A percentile compares a stretch with the other conserved stretches of the same genome.
phyloP scores from a whole-genome alignment of 176 grass and related monocot species.

The Pontederia crassipes region DNA sequence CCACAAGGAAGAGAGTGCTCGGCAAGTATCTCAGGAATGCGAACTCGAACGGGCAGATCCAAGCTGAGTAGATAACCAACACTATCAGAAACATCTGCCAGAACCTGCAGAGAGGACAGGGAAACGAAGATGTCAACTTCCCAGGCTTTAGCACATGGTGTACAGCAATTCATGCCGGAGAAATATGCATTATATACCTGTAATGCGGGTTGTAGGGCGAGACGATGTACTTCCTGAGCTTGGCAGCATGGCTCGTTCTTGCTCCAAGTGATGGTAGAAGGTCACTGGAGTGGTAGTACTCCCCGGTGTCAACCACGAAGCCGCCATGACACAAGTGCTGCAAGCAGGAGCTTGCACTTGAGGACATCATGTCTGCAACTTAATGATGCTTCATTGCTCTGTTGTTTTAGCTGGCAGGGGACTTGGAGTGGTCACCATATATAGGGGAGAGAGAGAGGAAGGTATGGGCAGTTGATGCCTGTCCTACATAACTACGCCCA shows the following conservation, averaged over 20 bases:
- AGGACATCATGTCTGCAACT: conserved; percentile 3
- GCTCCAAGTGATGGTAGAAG: conserved; percentile 13
- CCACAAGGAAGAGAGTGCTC: conserved; percentile 36
- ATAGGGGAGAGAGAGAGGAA: conserved; percentile 5
- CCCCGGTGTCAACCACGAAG: neutral
- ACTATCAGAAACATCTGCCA: conserved; percentile 63
- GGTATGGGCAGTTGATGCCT: neutral
- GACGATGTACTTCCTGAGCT: conserved; percentile 8
- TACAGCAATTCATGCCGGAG: neutral
- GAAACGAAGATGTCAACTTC: neutral
- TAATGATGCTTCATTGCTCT: neutral
- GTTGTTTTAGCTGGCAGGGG: neutral
- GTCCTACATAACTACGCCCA: no score
- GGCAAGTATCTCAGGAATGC: conserved; percentile 63
- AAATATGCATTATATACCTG: neutral
- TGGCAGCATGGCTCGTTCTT: conserved; percentile 1
- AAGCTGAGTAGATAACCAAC: conserved; percentile 64
- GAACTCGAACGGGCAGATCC: conserved; percentile 73
- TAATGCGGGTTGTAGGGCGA: conserved; percentile 2
- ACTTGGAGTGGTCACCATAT: neutral
- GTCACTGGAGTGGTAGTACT: neutral
- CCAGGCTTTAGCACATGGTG: no score
- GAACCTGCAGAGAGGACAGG: conserved; percentile 22
- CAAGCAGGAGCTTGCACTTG: neutral
- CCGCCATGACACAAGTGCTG: neutral